Evolutionary conservation across 176 grass and related monocot genomes (phyloP).

Genomic region (Triticum turgidum): DNA sequence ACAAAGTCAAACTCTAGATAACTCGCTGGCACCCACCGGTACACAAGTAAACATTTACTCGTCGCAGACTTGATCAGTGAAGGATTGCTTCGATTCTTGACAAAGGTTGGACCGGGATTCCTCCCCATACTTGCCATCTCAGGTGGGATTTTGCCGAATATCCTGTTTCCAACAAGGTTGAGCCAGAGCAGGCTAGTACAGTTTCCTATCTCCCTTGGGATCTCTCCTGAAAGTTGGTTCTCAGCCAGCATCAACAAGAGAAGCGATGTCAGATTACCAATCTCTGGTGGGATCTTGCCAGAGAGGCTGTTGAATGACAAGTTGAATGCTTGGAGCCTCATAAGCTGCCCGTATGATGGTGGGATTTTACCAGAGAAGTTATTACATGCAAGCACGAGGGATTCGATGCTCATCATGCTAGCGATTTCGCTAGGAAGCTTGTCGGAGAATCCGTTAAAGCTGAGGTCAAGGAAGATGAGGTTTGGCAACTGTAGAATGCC

Average conservation of each 20-base stretch:
- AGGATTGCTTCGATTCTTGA: slow-evolving; percentile 17
- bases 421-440: slow-evolving; percentile 31
- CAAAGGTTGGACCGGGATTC: slow-evolving; percentile 41
- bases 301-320: slow-evolving; percentile 29
- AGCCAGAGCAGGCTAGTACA: slow-evolving; percentile 68
- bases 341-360: slow-evolving; percentile 13
- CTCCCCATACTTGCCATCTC: slow-evolving; percentile 46
- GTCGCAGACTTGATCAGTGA: neutral
- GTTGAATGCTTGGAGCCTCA: slow-evolving; percentile 47
- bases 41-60: slow-evolving; percentile 39
- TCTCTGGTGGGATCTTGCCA: neutral
- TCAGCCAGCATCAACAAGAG: slow-evolving; percentile 55
- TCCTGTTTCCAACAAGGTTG: slow-evolving; percentile 44
- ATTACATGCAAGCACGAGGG: slow-evolving; percentile 43
- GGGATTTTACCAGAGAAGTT: slow-evolving; percentile 47
- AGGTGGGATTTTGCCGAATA: slow-evolving; percentile 40
- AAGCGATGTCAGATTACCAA: slow-evolving; percentile 43
- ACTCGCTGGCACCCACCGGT: slow-evolving; percentile 45
- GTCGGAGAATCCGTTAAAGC: slow-evolving; percentile 48
- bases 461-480: slow-evolving; percentile 42
- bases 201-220: slow-evolving; percentile 57
- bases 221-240: slow-evolving; percentile 49
- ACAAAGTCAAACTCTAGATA: slow-evolving; percentile 52
- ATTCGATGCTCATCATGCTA: slow-evolving; percentile 34
- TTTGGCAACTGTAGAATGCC: slow-evolving; percentile 45